Conservation (phyloP, 2,329 filamentous ascomycete genomes). For the Scytalidium lignicola region DNA sequence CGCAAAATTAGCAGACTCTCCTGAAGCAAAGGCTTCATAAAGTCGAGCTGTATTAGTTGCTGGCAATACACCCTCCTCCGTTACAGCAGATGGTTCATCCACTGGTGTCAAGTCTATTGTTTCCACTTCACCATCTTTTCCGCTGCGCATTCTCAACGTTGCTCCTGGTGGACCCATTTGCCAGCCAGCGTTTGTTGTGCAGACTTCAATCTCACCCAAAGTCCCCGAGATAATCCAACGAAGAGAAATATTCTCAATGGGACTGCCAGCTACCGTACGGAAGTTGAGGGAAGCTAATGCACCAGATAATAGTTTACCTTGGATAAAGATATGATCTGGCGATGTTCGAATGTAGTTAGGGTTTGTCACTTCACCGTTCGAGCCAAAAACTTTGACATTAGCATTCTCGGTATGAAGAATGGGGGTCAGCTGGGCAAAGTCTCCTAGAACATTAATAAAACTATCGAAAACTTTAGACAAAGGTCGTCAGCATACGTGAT, state of each 20-base stretch:
- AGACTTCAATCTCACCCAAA: slow-evolving; percentile 30
- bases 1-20: slow-evolving; percentile 3
- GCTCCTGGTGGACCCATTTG: slow-evolving; percentile 3
- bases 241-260: slow-evolving; percentile 19
- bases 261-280: slow-evolving; percentile 12
- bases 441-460: slow-evolving; percentile 29
- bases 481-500: not conserved
- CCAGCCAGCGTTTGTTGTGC: slow-evolving; percentile 6
- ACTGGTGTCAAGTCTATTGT: too few relatives aligned
- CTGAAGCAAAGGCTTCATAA: not conserved
- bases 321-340: slow-evolving; percentile 31
- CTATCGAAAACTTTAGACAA: slow-evolving; percentile 26
- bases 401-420: slow-evolving; percentile 23
- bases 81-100: too few relatives aligned
- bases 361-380: slow-evolving; percentile 18
- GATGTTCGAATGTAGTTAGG: slow-evolving; percentile 21
- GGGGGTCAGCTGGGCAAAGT: slow-evolving; percentile 22
- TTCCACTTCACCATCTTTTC: too few relatives aligned
- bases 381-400: slow-evolving; percentile 15
- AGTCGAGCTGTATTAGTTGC: too few relatives aligned
- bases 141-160: too few relatives aligned
- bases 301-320: slow-evolving; percentile 28
- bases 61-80: not conserved
- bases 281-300: slow-evolving; percentile 26
- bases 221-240: slow-evolving; percentile 34